A percentile compares a stretch with the other conserved stretches of the same genome.
Conservation (phyloP, 441 rosid genomes). For the Pelargonium fulgidum region DNA sequence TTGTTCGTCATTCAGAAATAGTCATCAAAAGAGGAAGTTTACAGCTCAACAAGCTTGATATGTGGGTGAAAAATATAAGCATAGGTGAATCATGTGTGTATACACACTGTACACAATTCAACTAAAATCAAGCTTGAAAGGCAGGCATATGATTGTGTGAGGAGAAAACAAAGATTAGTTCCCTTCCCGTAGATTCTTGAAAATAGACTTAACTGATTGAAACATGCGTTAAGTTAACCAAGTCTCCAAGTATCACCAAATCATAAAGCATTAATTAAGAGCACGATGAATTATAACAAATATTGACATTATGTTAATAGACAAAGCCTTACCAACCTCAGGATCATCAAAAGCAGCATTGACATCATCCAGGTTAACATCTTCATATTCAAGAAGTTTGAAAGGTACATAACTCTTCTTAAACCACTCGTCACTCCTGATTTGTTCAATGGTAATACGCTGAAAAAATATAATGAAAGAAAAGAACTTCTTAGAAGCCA, state of each 20-base stretch:
- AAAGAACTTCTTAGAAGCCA: conserved; percentile 21
- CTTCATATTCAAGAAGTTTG: conserved; percentile 70
- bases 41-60: no score
- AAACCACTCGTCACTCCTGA: conserved; percentile 82
- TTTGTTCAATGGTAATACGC: conserved; percentile 80
- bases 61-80: no score
- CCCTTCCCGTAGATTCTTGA: neutral
- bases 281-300: neutral
- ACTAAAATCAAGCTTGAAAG: neutral
- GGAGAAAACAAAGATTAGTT: neutral
- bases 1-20: no score
- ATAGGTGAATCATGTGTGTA: no score
- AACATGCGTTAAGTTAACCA: neutral
- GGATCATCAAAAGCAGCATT: conserved; percentile 89
- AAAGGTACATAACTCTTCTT: conserved; percentile 56
- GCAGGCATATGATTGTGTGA: neutral
- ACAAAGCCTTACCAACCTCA: conserved; percentile 49
- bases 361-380: conserved; percentile 85
- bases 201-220: neutral
- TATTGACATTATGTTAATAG: neutral
- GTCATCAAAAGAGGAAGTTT: neutral
- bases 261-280: neutral
- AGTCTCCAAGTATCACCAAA: neutral
- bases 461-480: conserved; percentile 27
- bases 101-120: no score